Evolutionary conservation across 148 eudicot genomes (phyloP), one percentile per base, ranked within the genome.

Genomic region (Dysphania ambrosioides): DNA sequence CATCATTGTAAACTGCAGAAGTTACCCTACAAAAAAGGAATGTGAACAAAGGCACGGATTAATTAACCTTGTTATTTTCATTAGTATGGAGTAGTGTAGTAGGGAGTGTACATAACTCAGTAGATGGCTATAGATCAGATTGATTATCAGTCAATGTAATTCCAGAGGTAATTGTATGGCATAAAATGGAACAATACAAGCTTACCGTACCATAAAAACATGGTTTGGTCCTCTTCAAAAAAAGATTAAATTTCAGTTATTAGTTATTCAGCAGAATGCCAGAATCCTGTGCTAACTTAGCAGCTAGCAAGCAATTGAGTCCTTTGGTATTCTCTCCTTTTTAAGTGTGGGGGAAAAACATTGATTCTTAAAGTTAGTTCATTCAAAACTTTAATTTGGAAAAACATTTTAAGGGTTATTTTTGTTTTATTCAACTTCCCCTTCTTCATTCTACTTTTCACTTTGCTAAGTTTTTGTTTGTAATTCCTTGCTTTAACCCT

Each of bases 291-390:
- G 72, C 49, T 26, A 66, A 59, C 72, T 47, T 6, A 18, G 4
- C n/a, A 18, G 56, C 30, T 65, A 24, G 15, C 72, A 47, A 47
- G 76, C 58, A 76, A 79, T 80, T 26, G 32, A 71, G 55, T 72
- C 77, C 70, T 72, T 44, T 76, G 42, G n/a, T n/a, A n/a, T n/a
- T n/a, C n/a, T n/a, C n/a, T n/a, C n/a, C n/a, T n/a, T n/a, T n/a
- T n/a, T n/a, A n/a, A n/a, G n/a, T n/a, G n/a, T n/a, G n/a, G n/a
- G n/a, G n/a, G n/a, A n/a, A 70, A 80, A 75, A 71, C 42, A 30
- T 34, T 66, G n/a, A 70, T 72, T 72, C 72, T 80, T 80, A 80
- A 80, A 80, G 83, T n/a, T n/a, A n/a, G n/a, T 80, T 75, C 41
- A 59, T 80, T 76, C 70, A 72, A 80, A 80, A 51, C 63, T 72